phyloP scores from a whole-genome alignment of 2,329 filamentous ascomycete species.

The Arthrobotrys sinensis region DNA sequence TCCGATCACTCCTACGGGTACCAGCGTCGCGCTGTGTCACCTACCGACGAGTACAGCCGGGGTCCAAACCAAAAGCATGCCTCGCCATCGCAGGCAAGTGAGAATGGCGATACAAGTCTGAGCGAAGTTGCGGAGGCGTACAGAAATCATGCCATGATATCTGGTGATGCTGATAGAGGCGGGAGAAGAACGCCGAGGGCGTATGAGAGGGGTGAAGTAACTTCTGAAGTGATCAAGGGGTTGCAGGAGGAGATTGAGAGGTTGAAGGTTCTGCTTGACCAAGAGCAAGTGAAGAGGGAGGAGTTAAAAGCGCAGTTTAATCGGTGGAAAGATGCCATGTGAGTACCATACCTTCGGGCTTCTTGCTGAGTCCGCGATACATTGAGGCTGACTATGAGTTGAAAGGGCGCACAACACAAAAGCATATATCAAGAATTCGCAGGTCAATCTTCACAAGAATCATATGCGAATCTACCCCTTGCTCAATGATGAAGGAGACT shows the following conservation, averaged over 20 bases:
- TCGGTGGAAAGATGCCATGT: conserved; percentile 54
- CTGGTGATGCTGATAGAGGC: conserved; percentile 11
- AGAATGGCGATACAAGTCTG: conserved; percentile 45
- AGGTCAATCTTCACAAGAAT: conserved; percentile 58
- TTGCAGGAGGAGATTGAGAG: conserved; percentile 58
- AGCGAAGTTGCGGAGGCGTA: conserved; percentile 58
- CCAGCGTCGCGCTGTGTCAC: conserved; percentile 49
- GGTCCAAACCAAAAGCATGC: conserved; percentile 21
- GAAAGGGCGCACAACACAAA: conserved; percentile 60
- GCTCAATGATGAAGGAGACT: conserved; percentile 52
- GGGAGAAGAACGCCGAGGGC: conserved; percentile 52
- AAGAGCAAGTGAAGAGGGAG: conserved; percentile 48
- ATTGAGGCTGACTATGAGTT: conserved; percentile 20
- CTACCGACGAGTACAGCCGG: conserved; percentile 23
- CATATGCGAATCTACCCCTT: conserved; percentile 59
- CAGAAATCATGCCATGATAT: conserved; percentile 53
- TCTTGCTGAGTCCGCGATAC: neutral
- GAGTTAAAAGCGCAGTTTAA: conserved; percentile 45
- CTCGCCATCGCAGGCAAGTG: conserved; percentile 51
- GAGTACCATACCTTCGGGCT: conserved; percentile 9
- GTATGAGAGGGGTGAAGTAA: conserved; percentile 58
- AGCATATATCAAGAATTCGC: conserved; percentile 59
- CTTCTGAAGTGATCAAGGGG: conserved; percentile 55
- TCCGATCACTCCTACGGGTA: conserved; percentile 45
- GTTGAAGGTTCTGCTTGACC: conserved; percentile 41